A percentile compares a stretch with the other conserved stretches of the same genome.
phyloP scores from a whole-genome alignment of 148 eudicot species.

The Talinum fruticosum region DNA sequence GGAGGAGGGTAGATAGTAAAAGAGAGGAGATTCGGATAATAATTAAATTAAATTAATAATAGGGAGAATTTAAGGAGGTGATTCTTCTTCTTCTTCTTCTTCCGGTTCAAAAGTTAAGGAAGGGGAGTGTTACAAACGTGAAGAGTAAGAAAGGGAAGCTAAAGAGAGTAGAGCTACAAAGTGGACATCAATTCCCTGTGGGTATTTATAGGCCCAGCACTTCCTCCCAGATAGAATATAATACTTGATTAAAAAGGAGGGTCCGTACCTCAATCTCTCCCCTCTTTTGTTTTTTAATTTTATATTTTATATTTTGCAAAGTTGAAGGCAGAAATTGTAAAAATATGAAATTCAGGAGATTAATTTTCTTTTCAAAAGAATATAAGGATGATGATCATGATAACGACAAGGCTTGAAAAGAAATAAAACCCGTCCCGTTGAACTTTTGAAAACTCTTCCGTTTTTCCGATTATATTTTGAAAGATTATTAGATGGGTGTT shows the following conservation, averaged over 20 bases:
- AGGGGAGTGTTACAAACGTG: not conserved
- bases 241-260: not conserved
- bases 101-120: not conserved
- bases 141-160: not conserved
- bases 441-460: not conserved
- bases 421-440: not conserved
- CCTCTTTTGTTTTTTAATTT: not conserved
- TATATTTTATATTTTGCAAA: too few relatives aligned
- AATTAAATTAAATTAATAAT: too few relatives aligned
- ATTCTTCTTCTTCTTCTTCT: not conserved
- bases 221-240: not conserved
- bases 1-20: too few relatives aligned
- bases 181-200: not conserved
- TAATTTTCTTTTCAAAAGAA: too few relatives aligned
- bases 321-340: too few relatives aligned
- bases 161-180: not conserved
- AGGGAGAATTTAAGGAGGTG: not conserved
- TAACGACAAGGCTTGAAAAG: not conserved
- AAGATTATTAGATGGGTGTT: too few relatives aligned
- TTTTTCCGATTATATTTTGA: not conserved
- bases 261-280: not conserved
- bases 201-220: slow-evolving; percentile 2
- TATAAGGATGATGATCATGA: not conserved
- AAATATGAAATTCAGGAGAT: too few relatives aligned
- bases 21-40: too few relatives aligned